Base-by-base conservation (phyloP, 108 stramenopile genomes). In the Discostella stelligeroides region DNA sequence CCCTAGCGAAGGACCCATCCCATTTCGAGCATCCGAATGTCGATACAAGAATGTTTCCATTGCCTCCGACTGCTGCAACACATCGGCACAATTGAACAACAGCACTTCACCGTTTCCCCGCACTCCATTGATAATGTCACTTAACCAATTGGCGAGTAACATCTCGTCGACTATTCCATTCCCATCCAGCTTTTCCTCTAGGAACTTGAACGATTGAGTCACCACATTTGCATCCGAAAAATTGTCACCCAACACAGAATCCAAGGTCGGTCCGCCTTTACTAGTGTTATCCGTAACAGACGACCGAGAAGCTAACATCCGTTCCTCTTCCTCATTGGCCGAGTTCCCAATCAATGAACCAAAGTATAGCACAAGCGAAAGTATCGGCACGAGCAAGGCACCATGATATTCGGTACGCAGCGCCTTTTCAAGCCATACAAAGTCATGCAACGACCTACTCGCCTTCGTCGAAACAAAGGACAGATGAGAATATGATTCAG, bases 41-140 rank as follows among this genome's bases (percentile, higher is more conserved):
- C 84, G 80, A 73, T 88, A 93, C 63, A 93, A 65, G 78, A 93
- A 93, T 15, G 86, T 83, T 75, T 93, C 92, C 75, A 93, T 83
- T n/a, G 88, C 67, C 75, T 93, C 92, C 9, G 80, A 85, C 23
- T 83, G 43, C 34, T 34, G 60, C 21, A 73, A 34, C 42, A 82
- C 55, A 55, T 88, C 82, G n/a, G 55, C 60, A 24, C 42, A 27
- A 47, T 70, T 60, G 17, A 39, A 15, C 39, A 84, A 25, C 11
- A 78, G 7, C 10, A 79, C 54, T 72, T 88, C 92, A n/a, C 92
- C 92, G 53, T 94, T 79, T 20, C 92, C 92, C 64, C 92, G 73
- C 20, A 90, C 73, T 1, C 87, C 86, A 75, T 94, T 91, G 41
- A 94, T 67, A 14, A 88, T 81, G 75, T 94, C 90, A 28, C 77